These are phyloP conservation scores for Pisolithus marmoratus DNA, from an alignment of 768 basidiomycete genomes.

Conservation along the genomic window DNA sequence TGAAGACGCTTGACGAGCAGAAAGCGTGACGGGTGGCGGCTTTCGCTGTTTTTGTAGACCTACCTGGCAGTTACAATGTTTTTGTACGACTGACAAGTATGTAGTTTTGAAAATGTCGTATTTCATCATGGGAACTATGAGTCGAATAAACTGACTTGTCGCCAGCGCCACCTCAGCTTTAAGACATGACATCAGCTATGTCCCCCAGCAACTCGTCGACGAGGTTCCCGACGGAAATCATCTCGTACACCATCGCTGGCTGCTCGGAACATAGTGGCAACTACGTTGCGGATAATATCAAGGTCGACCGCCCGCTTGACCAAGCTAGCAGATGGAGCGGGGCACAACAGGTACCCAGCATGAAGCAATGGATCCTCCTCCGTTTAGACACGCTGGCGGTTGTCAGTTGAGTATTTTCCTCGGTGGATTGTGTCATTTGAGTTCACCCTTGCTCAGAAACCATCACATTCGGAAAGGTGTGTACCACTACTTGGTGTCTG, in stretches of 20 bases:
- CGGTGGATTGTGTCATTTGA: slow-evolving; percentile 1
- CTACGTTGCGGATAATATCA: slow-evolving; percentile 66
- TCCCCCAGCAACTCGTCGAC: slow-evolving; percentile 2
- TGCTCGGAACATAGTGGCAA: slow-evolving; percentile 68
- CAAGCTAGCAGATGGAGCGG: slow-evolving; percentile 74
- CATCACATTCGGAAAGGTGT: slow-evolving; percentile 80
- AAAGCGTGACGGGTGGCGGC: neutral
- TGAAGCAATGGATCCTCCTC: slow-evolving; percentile 68
- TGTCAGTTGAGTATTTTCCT: slow-evolving; percentile 50
- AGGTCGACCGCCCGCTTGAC: slow-evolving; percentile 57
- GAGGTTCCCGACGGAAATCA: slow-evolving; percentile 12
- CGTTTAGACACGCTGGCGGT: slow-evolving; percentile 54
- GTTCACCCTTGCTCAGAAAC: slow-evolving; percentile 38
- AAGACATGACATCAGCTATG: neutral
- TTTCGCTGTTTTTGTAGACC: neutral
- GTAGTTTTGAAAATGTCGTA: too few species aligned
- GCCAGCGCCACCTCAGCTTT: neutral
- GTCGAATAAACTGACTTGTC: too few species aligned
- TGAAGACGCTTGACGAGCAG: slow-evolving; percentile 31
- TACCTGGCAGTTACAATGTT: neutral
- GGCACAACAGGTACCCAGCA: slow-evolving; percentile 47
- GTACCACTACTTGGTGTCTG: neutral
- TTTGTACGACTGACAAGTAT: neutral
- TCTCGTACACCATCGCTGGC: slow-evolving; percentile 50
- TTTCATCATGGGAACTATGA: too few species aligned